A percentile compares a stretch with the other conserved stretches of the same genome.
These are phyloP conservation scores for Spatholobus suberectus DNA, from an alignment of 306 rosid species.

Conservation along the genomic window DNA sequence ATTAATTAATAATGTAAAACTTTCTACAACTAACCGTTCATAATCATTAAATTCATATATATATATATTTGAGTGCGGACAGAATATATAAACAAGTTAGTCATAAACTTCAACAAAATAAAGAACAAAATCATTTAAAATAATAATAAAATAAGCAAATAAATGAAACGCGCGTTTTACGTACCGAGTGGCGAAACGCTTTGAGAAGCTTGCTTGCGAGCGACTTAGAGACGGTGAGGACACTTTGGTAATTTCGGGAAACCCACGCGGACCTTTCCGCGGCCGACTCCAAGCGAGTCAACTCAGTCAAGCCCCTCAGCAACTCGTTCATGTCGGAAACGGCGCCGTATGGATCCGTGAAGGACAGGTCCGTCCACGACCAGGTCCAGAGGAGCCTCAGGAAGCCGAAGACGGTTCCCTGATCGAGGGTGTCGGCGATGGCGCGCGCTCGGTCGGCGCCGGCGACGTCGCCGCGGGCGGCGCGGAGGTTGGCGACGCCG, in stretches of 20 bases:
- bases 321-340: constrained; percentile 66
- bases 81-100: too few relatives aligned
- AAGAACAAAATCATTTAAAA: background rate
- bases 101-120: background rate
- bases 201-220: constrained; percentile 57
- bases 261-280: constrained; percentile 62
- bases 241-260: constrained; percentile 55
- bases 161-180: constrained; percentile 40
- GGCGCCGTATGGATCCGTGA: constrained; percentile 57
- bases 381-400: constrained; percentile 58
- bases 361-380: constrained; percentile 61
- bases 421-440: constrained; percentile 62
- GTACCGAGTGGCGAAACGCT: constrained; percentile 72
- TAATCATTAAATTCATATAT: too few relatives aligned
- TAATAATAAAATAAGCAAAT: background rate
- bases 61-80: too few relatives aligned
- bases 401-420: constrained; percentile 56
- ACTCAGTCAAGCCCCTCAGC: constrained; percentile 59
- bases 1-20: too few relatives aligned
- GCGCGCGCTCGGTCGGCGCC: constrained; percentile 64
- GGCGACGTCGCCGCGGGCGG: constrained; percentile 67
- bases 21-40: too few relatives aligned
- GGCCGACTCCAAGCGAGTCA: constrained; percentile 58
- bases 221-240: constrained; percentile 54
- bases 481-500: constrained; percentile 79